Evolutionary conservation across 2,329 filamentous ascomycete species (phyloP), one percentile per base, ranked within the genome.

Genomic region (Malbranchea cinnamomea): DNA sequence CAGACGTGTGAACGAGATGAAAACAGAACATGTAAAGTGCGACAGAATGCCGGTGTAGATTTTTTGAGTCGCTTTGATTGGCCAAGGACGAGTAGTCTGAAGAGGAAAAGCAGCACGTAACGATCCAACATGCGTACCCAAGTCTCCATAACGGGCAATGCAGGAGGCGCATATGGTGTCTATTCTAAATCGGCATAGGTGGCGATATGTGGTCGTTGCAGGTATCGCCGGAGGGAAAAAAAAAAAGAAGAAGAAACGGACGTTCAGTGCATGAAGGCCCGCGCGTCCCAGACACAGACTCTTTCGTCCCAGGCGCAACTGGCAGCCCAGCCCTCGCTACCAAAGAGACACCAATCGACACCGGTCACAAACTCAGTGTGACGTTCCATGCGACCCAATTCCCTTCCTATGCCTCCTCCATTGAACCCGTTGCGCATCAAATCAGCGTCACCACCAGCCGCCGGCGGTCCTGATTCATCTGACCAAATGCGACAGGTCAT

Each of bases 301-400:
- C 74, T 69, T 59, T 94, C 84, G 47, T 98, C 89, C 89, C 89
- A 98, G 1, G 83, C 85, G 2, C 79, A 81, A 38, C 81, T 91
- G 2, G 89, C 85, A 42, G 85, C 85, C 89, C 89, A 98, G 4
- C 89, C 89, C 40, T 92, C 85, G 14, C 74, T 78, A 4, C 89
- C 89, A 54, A 98, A 98, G 25, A 98, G 56, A 57, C 89, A 98
- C 89, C 91, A 98, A 53, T 98, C 89, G 1, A 95, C 80, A 5
- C 89, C 89, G 3, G 84, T 93, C 6, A 79, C 84, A 46, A 98
- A 98, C 59, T 98, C 89, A 1, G 87, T 94, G 53, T 98, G 89
- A 11, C 74, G 62, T 34, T 81, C 84, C 85, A 98, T 94, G 22
- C 83, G 59, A 3, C 84, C 85, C 43, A 93, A 59, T 54, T 93